phyloP scores from a whole-genome alignment of 192 early-diverging fungal genomes.

The Linnemannia zychae region DNA sequence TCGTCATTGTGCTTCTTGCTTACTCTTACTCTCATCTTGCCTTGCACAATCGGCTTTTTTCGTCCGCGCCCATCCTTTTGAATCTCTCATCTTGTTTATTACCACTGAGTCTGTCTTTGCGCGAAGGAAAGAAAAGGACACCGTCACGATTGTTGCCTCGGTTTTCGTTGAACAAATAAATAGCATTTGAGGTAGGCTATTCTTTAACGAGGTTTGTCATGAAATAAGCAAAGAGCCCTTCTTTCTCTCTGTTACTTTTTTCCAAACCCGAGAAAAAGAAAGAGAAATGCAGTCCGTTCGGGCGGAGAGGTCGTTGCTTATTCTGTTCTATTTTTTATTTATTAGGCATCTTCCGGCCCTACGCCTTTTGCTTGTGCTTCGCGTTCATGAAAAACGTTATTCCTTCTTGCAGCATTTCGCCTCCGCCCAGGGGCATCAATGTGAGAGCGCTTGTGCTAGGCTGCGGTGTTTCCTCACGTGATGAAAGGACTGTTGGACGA shows the following conservation, averaged over 20 bases:
- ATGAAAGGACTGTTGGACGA: neutral
- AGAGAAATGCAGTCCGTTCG: neutral
- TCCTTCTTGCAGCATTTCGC: neutral
- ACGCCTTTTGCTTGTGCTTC: neutral
- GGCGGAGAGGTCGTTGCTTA: neutral
- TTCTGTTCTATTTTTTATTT: neutral
- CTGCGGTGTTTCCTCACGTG: neutral
- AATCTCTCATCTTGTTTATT: too few species aligned
- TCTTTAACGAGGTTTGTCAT: neutral
- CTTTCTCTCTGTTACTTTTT: neutral
- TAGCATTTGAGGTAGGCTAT: neutral
- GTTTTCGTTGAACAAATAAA: neutral
- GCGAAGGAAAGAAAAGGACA: too few species aligned
- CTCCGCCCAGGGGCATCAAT: neutral
- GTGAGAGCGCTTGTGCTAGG: neutral
- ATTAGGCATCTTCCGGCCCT: neutral
- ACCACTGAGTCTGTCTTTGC: too few species aligned
- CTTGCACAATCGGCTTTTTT: neutral
- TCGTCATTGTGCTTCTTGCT: neutral
- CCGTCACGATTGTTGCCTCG: too few species aligned
- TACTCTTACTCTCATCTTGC: neutral
- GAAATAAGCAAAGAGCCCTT: neutral
- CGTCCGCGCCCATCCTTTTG: neutral
- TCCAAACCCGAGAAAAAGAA: neutral
- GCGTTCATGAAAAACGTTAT: slow-evolving; percentile 8